These are phyloP conservation scores for Arctostaphylos glauca DNA, from an alignment of 148 eudicot species.

Conservation along the genomic window DNA sequence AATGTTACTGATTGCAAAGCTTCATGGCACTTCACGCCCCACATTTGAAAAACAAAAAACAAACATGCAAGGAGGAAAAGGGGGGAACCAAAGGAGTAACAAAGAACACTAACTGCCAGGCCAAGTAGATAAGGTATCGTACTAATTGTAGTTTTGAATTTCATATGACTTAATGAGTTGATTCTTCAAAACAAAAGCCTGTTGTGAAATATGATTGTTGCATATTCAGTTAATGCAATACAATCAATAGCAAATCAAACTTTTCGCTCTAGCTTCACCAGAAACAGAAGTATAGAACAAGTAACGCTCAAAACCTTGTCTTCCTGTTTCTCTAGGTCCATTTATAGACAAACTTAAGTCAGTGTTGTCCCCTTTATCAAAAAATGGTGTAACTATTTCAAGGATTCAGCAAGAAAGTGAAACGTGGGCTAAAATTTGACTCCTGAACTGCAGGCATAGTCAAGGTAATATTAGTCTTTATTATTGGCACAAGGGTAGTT, in stretches of 20 bases:
- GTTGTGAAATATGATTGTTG: background rate
- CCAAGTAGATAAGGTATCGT: background rate
- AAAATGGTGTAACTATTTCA: background rate
- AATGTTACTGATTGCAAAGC: background rate
- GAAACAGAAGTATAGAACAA: background rate
- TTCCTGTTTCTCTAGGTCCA: background rate
- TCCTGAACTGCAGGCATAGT: background rate
- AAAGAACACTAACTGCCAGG: background rate
- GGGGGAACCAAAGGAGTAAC: background rate
- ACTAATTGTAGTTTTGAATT: background rate
- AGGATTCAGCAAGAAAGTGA: background rate
- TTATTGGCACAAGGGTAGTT: too few relatives aligned
- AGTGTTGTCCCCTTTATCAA: background rate
- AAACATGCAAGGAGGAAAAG: background rate
- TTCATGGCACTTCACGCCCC: background rate
- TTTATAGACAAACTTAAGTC: background rate
- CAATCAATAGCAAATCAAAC: background rate
- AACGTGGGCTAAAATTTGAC: background rate
- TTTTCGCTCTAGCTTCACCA: background rate
- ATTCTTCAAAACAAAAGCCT: background rate
- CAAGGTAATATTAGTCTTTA: too few relatives aligned
- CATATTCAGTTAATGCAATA: background rate
- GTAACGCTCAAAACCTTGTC: background rate
- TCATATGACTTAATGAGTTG: background rate
- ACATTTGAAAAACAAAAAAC: background rate